Evolutionary conservation across 352 stramenopile species (phyloP), one percentile per base, ranked within the genome.

Genomic region (Pythium volutum): DNA sequence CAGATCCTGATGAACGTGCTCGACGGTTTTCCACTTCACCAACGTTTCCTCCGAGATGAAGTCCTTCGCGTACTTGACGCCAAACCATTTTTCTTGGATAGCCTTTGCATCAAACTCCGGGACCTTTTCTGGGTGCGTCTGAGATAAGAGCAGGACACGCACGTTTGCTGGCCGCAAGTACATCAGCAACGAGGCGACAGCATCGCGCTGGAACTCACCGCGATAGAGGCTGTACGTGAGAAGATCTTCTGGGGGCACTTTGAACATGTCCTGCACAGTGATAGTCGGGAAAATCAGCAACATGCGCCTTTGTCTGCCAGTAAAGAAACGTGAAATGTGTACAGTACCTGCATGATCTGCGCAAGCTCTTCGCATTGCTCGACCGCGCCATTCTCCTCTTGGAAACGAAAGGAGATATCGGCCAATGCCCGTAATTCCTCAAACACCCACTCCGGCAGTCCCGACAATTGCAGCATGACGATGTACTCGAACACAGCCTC

Each of bases 151-250:
- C 39, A 88, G 31, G 1, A 90, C 67, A 18, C 79, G 80, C 12
- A 82, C 67, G 49, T 79, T 89, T 4, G 62, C 29, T 2, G 72
- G 75, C 0, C 67, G 73, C 60, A 90, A 70, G 18, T 59, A 55
- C 9, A 31, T 49, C 3, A 92, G 59, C 31, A 92, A 38, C 18
- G 45, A 27, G 14, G 20, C 45, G 3, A 74, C 71, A 22, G 47
- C 49, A 0, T 38, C 26, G 38, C 58, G 53, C 20, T 81, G 62
- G 36, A 90, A 87, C 8, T 53, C 43, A n/a, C 75, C 74, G n/a
- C 81, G 62, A 22, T 88, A 70, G 10, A 77, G 29, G 47, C 88
- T 69, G 49, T 88, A 90, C 10, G 62, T 69, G 10, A 91, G 67
- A 34, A 93, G 27, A 61, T 90, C 81, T 9, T 65, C 49, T n/a